Conservation (phyloP, 345 rosid species). For the Clausena lansium region DNA sequence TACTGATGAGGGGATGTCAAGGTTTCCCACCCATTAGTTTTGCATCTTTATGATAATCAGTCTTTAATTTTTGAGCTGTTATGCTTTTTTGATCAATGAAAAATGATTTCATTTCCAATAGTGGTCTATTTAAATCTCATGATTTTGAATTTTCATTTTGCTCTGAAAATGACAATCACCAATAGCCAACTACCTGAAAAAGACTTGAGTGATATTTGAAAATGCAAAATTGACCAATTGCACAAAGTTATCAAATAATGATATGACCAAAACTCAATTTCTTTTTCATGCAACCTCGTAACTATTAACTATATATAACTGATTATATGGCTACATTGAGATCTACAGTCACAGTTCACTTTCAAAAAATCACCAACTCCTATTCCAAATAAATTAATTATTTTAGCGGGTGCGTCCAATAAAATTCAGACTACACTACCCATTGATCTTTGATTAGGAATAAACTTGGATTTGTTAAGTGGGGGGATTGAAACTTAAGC, state of each 20-base stretch:
- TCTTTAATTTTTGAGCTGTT: not conserved
- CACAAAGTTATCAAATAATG: not conserved
- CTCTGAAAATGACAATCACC: too few relatives aligned
- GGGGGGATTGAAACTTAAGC: not conserved
- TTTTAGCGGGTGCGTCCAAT: not conserved
- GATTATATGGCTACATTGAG: not conserved
- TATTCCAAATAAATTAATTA: not conserved
- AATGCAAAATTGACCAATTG: not conserved
- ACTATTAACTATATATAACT: not conserved
- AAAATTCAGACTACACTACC: not conserved
- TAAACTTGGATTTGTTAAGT: not conserved
- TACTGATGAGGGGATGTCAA: not conserved
- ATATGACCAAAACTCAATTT: not conserved
- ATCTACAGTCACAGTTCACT: not conserved
- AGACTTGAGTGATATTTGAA: not conserved
- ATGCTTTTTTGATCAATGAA: not conserved
- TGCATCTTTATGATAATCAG: not conserved
- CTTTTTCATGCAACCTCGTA: not conserved
- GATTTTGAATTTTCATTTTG: not conserved
- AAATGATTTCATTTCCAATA: not conserved
- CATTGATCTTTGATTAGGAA: not conserved
- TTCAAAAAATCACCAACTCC: not conserved
- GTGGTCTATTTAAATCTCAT: not conserved
- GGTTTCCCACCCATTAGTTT: not conserved
- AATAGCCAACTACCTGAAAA: not conserved